Percentiles rank a stretch among this genome's conserved stretches.
Evolutionary conservation across 306 rosid species (phyloP).

Genomic region (Astragalus glycyphyllos): DNA sequence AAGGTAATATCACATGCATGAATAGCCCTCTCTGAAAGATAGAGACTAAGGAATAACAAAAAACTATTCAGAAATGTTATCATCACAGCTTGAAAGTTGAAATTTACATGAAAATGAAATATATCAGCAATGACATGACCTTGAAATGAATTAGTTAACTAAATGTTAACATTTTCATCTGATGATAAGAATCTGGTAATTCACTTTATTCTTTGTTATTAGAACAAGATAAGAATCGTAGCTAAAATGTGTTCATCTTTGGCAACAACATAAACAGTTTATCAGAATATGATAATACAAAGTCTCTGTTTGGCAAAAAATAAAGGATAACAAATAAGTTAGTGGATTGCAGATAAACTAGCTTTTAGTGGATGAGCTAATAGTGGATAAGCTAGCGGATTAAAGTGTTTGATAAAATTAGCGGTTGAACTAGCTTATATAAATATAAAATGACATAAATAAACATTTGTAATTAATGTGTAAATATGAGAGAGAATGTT

Average conservation of each 20-base stretch:
- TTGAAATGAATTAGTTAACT: constrained; percentile 32
- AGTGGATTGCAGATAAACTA: too few species aligned
- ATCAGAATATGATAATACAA: too few species aligned
- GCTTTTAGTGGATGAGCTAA: too few species aligned
- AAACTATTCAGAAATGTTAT: constrained; percentile 31
- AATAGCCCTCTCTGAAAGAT: constrained; percentile 29
- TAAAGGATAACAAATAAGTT: too few species aligned
- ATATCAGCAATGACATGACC: constrained; percentile 39
- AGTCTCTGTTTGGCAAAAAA: too few species aligned
- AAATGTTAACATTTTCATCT: constrained; percentile 20
- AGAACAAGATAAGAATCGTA: constrained; percentile 31
- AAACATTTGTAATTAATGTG: too few species aligned
- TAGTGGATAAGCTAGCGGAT: too few species aligned
- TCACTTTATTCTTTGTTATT: constrained; percentile 15
- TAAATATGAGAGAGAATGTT: too few species aligned
- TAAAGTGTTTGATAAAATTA: too few species aligned
- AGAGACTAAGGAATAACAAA: constrained; percentile 40
- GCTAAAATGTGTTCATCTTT: constrained; percentile 20
- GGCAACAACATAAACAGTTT: too few species aligned
- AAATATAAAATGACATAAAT: too few species aligned
- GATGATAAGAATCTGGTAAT: not conserved
- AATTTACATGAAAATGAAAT: constrained; percentile 13
- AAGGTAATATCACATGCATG: constrained; percentile 45
- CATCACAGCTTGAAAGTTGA: constrained; percentile 32
- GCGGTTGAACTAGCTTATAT: too few species aligned